These are phyloP conservation scores for Plasmodium blacklocki DNA, from an alignment of 169 alveolate species.

Conservation along the genomic window DNA sequence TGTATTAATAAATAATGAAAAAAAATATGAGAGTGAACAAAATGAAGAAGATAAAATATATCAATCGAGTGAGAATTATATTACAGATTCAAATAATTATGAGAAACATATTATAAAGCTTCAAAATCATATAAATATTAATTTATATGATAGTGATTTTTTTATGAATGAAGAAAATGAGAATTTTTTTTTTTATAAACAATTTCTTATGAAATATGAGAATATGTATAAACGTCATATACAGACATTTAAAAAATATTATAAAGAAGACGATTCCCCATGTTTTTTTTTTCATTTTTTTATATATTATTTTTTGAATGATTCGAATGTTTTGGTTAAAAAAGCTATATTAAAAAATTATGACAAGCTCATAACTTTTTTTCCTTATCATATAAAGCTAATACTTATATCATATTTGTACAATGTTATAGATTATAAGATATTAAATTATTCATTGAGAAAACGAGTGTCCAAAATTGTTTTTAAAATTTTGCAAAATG, in stretches of 20 bases:
- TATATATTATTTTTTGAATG: slow-evolving; percentile 53
- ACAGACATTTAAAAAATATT: slow-evolving; percentile 53
- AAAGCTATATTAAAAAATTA: slow-evolving; percentile 64
- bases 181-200: slow-evolving; percentile 63
- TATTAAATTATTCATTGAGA: slow-evolving; percentile 59
- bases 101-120: slow-evolving; percentile 21
- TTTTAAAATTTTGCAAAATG: slow-evolving; percentile 11
- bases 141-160: slow-evolving; percentile 51
- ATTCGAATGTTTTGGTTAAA: slow-evolving; percentile 69
- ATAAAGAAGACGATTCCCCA: slow-evolving; percentile 34
- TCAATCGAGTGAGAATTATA: background rate
- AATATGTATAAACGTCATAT: slow-evolving; percentile 31
- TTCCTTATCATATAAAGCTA: slow-evolving; percentile 21
- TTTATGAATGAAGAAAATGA: slow-evolving; percentile 68
- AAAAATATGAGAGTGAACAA: background rate
- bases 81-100: background rate
- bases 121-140: slow-evolving; percentile 31
- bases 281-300: slow-evolving; percentile 68
- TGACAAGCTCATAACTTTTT: slow-evolving; percentile 35
- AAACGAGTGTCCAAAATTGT: slow-evolving; percentile 53
- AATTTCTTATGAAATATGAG: slow-evolving; percentile 59
- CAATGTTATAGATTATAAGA: slow-evolving; percentile 31
- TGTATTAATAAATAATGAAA: slow-evolving; percentile 22
- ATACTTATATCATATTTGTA: slow-evolving; percentile 38
- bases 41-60: background rate